phyloP scores from a whole-genome alignment of 441 rosid genomes.

The Corymbia citriodora region DNA sequence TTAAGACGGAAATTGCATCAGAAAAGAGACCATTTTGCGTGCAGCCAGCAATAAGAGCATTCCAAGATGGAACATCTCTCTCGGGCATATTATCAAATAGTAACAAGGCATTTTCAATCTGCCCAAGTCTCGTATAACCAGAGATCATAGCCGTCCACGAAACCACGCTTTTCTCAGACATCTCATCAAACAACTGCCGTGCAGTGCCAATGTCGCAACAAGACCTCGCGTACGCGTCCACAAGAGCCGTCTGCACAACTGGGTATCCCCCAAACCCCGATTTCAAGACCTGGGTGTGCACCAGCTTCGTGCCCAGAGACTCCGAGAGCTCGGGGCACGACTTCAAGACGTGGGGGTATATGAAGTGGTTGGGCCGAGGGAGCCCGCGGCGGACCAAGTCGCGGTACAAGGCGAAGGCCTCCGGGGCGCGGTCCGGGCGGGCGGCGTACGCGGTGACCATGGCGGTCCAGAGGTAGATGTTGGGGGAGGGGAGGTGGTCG shows the following conservation, averaged over 20 bases:
- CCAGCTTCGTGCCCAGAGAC: slow-evolving; percentile 27
- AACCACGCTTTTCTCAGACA: slow-evolving; percentile 42
- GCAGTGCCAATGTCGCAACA: slow-evolving; percentile 27
- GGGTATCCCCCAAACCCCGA: slow-evolving; percentile 51
- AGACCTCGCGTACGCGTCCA: slow-evolving; percentile 57
- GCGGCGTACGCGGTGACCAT: slow-evolving; percentile 71
- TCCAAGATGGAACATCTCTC: slow-evolving; percentile 65
- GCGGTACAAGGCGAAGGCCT: slow-evolving; percentile 45
- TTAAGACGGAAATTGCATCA: slow-evolving; percentile 37
- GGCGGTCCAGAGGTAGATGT: slow-evolving; percentile 60
- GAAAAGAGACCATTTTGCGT: slow-evolving; percentile 51
- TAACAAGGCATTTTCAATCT: slow-evolving; percentile 25
- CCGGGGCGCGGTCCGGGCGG: slow-evolving; percentile 24
- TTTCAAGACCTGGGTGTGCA: slow-evolving; percentile 50
- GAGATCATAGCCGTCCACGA: slow-evolving; percentile 67
- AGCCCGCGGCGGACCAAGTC: slow-evolving; percentile 42
- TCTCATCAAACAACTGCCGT: slow-evolving; percentile 48
- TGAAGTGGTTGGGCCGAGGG: slow-evolving; percentile 66
- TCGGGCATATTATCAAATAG: slow-evolving; percentile 56
- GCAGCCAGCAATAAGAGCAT: slow-evolving; percentile 57
- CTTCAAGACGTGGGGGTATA: slow-evolving; percentile 68
- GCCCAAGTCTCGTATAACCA: slow-evolving; percentile 45
- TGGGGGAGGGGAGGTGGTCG: slow-evolving; percentile 44
- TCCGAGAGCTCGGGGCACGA: slow-evolving; percentile 29
- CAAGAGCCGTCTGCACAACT: slow-evolving; percentile 73